Conservation (phyloP, 2,329 filamentous ascomycete genomes). For the Periglandula ipomoeae region DNA sequence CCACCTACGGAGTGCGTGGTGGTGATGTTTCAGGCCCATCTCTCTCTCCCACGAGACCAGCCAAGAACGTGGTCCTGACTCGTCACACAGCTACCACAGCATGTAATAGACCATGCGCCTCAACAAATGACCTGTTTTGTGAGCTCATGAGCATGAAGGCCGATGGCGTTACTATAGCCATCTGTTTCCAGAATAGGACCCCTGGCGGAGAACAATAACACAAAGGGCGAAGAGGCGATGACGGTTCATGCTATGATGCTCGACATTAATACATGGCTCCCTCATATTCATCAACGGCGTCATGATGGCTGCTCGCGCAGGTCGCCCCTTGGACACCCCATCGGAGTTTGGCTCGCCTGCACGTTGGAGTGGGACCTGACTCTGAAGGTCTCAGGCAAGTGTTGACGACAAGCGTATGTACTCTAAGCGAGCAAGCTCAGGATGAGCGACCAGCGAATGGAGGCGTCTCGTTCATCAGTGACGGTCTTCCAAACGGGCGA, state of each 20-base stretch:
- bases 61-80: slow-evolving; percentile 1
- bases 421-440: not conserved
- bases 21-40: slow-evolving; percentile 1
- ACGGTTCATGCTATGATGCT: not conserved
- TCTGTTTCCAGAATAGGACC: not conserved
- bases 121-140: too few species aligned
- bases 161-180: not conserved
- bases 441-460: not conserved
- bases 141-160: not conserved
- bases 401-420: not conserved
- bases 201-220: too few species aligned
- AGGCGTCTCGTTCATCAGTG: not conserved
- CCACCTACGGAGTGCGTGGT: not conserved
- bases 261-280: too few species aligned
- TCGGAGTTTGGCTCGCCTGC: not conserved
- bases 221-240: not conserved
- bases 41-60: not conserved
- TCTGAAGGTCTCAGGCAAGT: not conserved
- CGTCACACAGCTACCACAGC: not conserved
- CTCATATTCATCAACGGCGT: not conserved
- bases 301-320: not conserved
- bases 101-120: not conserved
- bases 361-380: not conserved
- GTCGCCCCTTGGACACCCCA: not conserved
- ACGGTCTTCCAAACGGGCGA: not conserved